Evolutionary conservation across 164 flowering plant genomes (phyloP), one percentile per base, ranked within the genome.

Genomic region (Echeveria elegans): DNA sequence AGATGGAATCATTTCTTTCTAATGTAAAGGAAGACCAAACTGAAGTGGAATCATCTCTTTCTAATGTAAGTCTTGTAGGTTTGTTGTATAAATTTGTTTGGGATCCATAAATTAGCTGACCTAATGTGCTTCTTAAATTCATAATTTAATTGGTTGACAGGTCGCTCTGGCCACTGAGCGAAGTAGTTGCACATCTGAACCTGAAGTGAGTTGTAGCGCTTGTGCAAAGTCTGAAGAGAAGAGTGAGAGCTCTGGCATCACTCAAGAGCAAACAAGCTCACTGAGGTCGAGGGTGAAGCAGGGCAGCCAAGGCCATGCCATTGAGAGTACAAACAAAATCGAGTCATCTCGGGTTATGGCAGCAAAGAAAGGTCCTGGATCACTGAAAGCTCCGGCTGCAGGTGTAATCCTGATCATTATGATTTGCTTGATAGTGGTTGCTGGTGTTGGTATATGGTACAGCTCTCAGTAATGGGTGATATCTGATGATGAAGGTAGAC

Each of bases 1-100:
- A 75, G 64, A 71, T 69, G 11, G 69, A 66, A 40, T 75, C 78
- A 53, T 64, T 61, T 62, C 10, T 58, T n/a, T n/a, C n/a, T n/a
- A n/a, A n/a, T n/a, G n/a, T n/a, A 15, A 59, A 4, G 26, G 71
- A 70, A 32, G 74, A 66, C 11, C 65, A 71, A 53, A 63, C 52
- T 43, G 76, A 75, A 67, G 73, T 69, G 7, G 69, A 67, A 41
- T 75, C 78, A 56, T 65, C 62, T 63, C 12, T 48, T 48, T 60
- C 69, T 41, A 43, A 50, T 65, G 77, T 74, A 66, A 70, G 67
- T 28, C 59, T 5, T 53, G 1, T 56, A 12, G 32, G 11, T 19
- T 50, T 50, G 8, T 21, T 50, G 9, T n/a, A 28, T 2, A 4
- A 28, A 26, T 53, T 24, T 53, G 2, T 53, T 53, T 24, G 18